Base-by-base conservation (phyloP, 2,329 filamentous ascomycete genomes). In the Monosporascus sp. region DNA sequence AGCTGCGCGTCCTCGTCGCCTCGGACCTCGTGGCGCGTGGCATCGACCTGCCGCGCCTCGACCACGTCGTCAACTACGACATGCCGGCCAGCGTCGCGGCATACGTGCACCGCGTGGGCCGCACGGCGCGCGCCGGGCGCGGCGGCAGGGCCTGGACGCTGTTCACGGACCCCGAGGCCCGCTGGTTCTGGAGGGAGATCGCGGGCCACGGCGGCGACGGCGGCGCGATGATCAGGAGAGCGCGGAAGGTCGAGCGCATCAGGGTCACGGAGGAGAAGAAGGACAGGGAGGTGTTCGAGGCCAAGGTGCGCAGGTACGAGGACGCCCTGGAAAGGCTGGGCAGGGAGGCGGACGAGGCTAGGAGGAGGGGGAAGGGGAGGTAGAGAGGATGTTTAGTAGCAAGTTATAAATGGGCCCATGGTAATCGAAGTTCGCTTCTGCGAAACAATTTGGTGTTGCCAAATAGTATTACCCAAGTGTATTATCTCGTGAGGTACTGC, bases 1-100 rank as follows among this genome's bases (percentile, higher is more conserved):
- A 82, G 54, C 71, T 89, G 26, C 85, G 85, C 7, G 84, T 96
- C 47, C 83, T 97, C 44, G 86, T 97, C 46, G 91, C 92, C 1
- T 96, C 94, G 0, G 93, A 97, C 68, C 87, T 95, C n/a, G 90
- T 94, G 1, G 90, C 91, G 2, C 88, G 93, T 58, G 94, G 93
- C 64, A 84, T 97, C 26, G 93, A 97, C 69, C 79, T 96, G 14
- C 83, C 84, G 1, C 80, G 83, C 47, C 81, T 97, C 47, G 85
- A 86, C 37, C 89, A 96, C 66, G 91, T 97, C 47, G 77, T 97
- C 71, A 97, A 96, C 73, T 97, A 97, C 75, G 93, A 97, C 68
- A 80, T 97, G 50, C 93, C 93, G 0, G 81, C 84, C 5, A 92
- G 87, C 64, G 76, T 91, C 36, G 88, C 87, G 6, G 87, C 85